Base-by-base conservation (phyloP, 2,329 filamentous ascomycete species). In the Eutypa lata region DNA sequence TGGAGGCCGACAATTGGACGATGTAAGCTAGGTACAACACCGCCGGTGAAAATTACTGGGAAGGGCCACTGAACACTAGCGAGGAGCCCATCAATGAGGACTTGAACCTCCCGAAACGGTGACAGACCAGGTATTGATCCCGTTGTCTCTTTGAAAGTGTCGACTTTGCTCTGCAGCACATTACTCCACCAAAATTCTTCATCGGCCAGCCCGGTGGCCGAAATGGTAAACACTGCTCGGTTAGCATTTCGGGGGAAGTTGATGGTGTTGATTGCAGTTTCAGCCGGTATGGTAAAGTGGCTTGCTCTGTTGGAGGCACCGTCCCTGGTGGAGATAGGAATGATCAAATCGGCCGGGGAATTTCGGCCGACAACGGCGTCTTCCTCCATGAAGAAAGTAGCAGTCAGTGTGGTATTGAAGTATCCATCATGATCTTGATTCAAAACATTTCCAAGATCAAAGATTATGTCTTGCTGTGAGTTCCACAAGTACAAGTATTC, bases 161-260 rank as follows among this genome's bases (percentile, higher is more conserved):
- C 58, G 4, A 74, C 75, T 59, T 86, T 79, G 3, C 79, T 80
- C 24, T 84, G 77, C 4, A 88, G 78, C 1, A 90, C 84, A 63
- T 91, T 92, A 49, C 77, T 80, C 83, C 87, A 93, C 89, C 89
- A 93, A 62, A 92, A 92, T 66, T 93, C 90, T 70, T 93, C 90
- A 5, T 76, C 71, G 0, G 80, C 77, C 67, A 93, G 90, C 0
- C 89, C 90, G 57, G 84, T 89, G 16, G 89, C 88, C 7, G 87
- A 83, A 28, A 93, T 76, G 1, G 87, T 83, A 49, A 92, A 81
- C 6, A 90, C 79, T 19, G 89, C 89, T 53, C 84, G 83, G 44
- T 80, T 79, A 24, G 78, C 75, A 60, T 89, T 86, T 49, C 70
- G 75, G 2, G 89, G 89, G 28, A 93, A 73, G 6, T 54, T 53